These are phyloP conservation scores for Akanthomyces uredinophilus DNA, from an alignment of 2,329 filamentous ascomycete species.

Conservation along the genomic window DNA sequence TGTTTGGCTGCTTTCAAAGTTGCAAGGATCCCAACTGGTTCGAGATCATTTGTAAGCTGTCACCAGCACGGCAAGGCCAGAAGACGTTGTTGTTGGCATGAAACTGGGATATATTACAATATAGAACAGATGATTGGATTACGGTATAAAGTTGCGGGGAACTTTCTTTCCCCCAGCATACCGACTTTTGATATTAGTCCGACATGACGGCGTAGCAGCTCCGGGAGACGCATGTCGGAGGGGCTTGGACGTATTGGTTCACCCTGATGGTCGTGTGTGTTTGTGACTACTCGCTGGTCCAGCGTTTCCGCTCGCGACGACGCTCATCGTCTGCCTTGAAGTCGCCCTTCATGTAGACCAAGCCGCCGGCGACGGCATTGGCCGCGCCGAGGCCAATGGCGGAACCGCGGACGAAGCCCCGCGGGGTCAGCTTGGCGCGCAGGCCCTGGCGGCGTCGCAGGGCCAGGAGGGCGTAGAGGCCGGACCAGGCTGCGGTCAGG, in stretches of 20 bases:
- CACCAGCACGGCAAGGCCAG: background rate
- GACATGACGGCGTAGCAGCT: background rate
- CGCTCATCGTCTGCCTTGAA: conserved; percentile 44
- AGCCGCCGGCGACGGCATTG: conserved; percentile 46
- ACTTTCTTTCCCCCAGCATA: background rate
- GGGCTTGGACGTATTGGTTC: too few relatives aligned
- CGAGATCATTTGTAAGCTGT: background rate
- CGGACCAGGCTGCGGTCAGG: conserved; percentile 51
- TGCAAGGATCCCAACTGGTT: background rate
- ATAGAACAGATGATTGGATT: background rate
- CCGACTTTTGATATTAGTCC: background rate
- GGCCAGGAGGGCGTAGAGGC: conserved; percentile 52
- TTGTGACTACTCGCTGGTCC: conserved; percentile 31
- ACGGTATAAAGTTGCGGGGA: background rate
- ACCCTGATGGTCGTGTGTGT: too few relatives aligned
- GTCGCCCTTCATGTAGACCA: conserved; percentile 48
- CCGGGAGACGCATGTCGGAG: too few relatives aligned
- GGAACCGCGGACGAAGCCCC: conserved; percentile 45
- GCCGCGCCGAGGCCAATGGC: conserved; percentile 45
- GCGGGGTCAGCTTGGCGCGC: conserved; percentile 39
- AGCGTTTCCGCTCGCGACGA: conserved; percentile 45
- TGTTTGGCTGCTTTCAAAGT: too few relatives aligned
- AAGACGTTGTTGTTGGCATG: background rate
- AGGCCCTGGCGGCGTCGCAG: conserved; percentile 40
- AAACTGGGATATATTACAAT: background rate